Evolutionary conservation across 78 protist species (phyloP), one percentile per base, ranked within the genome.

Genomic region (Dictyostelium intermedium): DNA sequence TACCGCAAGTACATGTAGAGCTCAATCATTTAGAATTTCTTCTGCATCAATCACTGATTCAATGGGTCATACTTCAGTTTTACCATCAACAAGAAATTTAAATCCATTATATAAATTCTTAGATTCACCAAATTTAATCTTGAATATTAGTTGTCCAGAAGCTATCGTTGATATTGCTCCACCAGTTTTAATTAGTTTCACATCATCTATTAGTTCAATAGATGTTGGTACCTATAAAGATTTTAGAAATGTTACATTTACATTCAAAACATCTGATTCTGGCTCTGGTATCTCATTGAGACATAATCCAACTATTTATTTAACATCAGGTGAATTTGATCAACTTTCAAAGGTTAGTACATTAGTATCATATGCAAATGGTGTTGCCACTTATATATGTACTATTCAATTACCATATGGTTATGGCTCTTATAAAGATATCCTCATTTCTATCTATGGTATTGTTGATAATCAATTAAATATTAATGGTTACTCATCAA

Each of bases 321-420:
- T 78, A n/a, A 13, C 84, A 47, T 47, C 84, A 1, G 27, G 23
- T 10, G 7, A n/a, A 23, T 27, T 23, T 35, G 66, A n/a, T 1
- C 35, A 34, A 39, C 30, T 72, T 34, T 72, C 79, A 30, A 27
- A 72, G 35, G 50, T 47, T 27, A 6, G 39, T 6, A 43, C 37
- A 18, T 30, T 85, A 8, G 41, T 50, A 11, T 72, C 47, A 23
- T 47, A 34, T 37, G n/a, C 5, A 13, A 41, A 50, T 43, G 47
- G 34, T 30, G 84, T 78, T 43, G 93, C 84, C 27, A 79, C 41
- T 16, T 79, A 79, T 79, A 79, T 45, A 1, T 79, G 84, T 14
- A 16, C 61, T 5, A 23, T 79, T 47, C 16, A 87, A 11, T 23
- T 87, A n/a, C 93, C 93, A n/a, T 53, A 56, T 61, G 93, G 93